A percentile compares a stretch with the other conserved stretches of the same genome.
These are phyloP conservation scores for Gracilaria gracilis DNA, from an alignment of 23 red algal species.

Conservation along the genomic window DNA sequence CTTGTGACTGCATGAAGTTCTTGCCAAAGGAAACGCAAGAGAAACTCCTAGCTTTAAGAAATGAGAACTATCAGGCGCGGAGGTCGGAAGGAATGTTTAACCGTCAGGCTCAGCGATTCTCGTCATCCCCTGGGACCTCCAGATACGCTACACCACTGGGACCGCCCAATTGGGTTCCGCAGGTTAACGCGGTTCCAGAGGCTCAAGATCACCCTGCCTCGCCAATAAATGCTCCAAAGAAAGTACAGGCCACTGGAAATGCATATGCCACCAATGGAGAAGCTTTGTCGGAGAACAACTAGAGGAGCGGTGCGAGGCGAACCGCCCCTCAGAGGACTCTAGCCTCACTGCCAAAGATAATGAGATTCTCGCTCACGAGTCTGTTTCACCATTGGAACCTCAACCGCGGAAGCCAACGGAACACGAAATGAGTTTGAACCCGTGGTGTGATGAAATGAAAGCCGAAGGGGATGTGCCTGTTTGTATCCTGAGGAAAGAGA, in stretches of 20 bases:
- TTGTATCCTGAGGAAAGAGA: slow-evolving; percentile 14
- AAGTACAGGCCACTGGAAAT: not conserved
- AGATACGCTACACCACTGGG: not conserved
- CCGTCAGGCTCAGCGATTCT: not conserved
- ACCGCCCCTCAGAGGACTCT: not conserved
- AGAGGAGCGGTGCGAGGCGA: not conserved
- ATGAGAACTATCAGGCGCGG: not conserved
- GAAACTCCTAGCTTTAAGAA: slow-evolving; percentile 1
- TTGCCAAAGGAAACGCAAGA: not conserved
- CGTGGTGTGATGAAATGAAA: not conserved
- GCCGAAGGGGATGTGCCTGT: not conserved
- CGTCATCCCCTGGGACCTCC: not conserved
- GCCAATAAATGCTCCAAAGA: not conserved
- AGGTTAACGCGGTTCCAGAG: not conserved
- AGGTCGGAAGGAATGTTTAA: not conserved
- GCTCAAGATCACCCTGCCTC: not conserved
- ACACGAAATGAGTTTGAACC: not conserved
- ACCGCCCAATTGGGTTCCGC: not conserved
- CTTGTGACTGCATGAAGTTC: slow-evolving; percentile 5
- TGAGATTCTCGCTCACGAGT: not conserved
- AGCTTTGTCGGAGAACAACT: not conserved
- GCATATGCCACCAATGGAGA: not conserved
- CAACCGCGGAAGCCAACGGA: not conserved
- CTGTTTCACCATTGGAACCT: not conserved
- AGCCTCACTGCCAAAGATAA: not conserved